A percentile compares a stretch with the other conserved stretches of the same genome.
phyloP scores from a whole-genome alignment of 1,139 yeast genomes.

The Geotrichum fermentans region DNA sequence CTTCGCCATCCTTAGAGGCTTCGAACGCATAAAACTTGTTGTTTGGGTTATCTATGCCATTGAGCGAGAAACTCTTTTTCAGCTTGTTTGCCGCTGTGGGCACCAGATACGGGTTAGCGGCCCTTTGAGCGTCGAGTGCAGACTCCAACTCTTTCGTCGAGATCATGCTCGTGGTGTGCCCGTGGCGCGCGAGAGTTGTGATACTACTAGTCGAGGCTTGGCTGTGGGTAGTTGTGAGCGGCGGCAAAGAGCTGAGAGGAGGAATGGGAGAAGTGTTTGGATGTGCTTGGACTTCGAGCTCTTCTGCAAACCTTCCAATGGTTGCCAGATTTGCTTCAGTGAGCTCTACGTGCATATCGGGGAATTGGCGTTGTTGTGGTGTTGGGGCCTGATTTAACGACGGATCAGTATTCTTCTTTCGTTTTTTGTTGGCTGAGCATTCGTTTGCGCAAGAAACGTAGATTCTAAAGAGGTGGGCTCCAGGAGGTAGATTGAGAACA shows the following conservation, averaged over 20 bases:
- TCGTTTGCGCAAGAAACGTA: background rate
- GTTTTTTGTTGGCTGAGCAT: background rate
- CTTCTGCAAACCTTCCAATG: constrained; percentile 9
- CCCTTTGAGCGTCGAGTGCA: background rate
- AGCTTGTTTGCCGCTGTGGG: background rate
- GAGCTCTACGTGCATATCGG: background rate
- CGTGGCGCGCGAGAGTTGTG: background rate
- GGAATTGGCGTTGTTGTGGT: background rate
- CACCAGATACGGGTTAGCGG: constrained; percentile 1
- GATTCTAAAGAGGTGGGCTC: background rate
- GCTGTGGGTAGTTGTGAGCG: constrained; percentile 8
- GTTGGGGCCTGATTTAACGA: too few species aligned
- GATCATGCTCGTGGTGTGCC: background rate
- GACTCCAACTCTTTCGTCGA: background rate
- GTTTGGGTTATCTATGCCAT: background rate
- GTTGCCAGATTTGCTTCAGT: background rate
- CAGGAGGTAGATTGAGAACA: background rate
- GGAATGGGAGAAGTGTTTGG: background rate
- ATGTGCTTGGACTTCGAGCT: constrained; percentile 2
- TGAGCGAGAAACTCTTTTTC: constrained; percentile 2
- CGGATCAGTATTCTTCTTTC: background rate
- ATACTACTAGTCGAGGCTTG: constrained; percentile 1
- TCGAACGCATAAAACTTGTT: background rate
- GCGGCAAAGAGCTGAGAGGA: background rate
- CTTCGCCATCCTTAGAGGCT: background rate